These are phyloP conservation scores for Inga leiocalycina DNA, from an alignment of 306 rosid genomes.

Conservation along the genomic window DNA sequence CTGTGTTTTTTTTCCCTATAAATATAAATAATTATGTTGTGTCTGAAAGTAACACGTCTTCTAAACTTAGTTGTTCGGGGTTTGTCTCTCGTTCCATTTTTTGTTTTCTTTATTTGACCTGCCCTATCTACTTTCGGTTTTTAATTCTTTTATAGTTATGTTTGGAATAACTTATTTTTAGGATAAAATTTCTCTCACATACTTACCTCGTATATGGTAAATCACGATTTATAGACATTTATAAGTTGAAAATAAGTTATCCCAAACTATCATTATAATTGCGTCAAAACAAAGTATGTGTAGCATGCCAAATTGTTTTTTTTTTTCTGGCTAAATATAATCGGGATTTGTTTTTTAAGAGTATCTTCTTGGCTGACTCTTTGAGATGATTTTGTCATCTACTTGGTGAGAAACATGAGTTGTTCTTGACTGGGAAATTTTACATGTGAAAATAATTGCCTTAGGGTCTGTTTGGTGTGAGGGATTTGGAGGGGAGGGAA, in stretches of 20 bases:
- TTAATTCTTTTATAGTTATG: background rate
- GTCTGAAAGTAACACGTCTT: background rate
- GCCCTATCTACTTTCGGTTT: background rate
- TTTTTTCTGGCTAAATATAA: background rate
- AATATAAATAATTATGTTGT: background rate
- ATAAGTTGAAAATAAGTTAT: no score
- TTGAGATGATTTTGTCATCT: background rate
- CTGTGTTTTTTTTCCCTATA: background rate
- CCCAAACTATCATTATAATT: no score
- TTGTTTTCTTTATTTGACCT: background rate
- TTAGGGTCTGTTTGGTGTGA: no score
- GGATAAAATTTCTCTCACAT: no score
- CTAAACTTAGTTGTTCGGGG: background rate
- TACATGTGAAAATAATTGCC: background rate
- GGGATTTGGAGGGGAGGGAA: no score
- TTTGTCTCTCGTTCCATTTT: background rate
- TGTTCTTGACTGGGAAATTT: background rate
- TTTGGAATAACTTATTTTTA: no score
- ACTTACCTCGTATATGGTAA: no score
- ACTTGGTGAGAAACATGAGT: background rate
- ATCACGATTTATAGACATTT: no score
- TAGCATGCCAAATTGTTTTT: background rate
- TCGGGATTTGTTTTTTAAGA: background rate
- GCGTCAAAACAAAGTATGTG: background rate
- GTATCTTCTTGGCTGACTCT: background rate